Base-by-base conservation (phyloP, 2,329 filamentous ascomycete genomes). In the Zymoseptoria brevis region DNA sequence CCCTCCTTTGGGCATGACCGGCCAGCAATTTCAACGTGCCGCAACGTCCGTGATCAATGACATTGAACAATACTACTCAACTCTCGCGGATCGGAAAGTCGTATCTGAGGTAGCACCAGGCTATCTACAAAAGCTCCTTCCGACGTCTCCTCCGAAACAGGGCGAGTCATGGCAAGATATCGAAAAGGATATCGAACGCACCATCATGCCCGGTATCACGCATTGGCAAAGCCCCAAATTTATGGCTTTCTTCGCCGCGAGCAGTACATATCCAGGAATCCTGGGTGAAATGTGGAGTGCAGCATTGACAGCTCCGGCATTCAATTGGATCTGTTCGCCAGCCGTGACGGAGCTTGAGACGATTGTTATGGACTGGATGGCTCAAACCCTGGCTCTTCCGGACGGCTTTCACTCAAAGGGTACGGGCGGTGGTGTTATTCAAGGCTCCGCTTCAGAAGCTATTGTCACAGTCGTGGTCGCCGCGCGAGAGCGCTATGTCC, bases 251-350 rank as follows among this genome's bases (percentile, higher is more conserved):
- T 97, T 94, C 76, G 89, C 93, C 1, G 90, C 90, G 54, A 86
- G 84, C 22, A 86, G 87, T 56, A 89, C 87, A 41, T 96, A 87
- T 71, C 91, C 93, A 0, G 84, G 86, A 26, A 93, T 96, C 73
- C 81, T 97, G 9, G 93, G 90, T 19, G 93, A 97, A 76, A 86
- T 97, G 78, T 97, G 96, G 79, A 90, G 86, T 50, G 87, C 89
- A 4, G 88, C 90, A 6, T 92, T 96, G 75, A 94, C 86, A 11
- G 89, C 89, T 16, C 90, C 93, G 1, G 90, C 90, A 48, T 97
- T 97, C 80, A 97, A 97, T 76, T 97, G 93, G 93, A 86, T 96
- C 64, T 96, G 93, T 76, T 91, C 87, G 5, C 93, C 93, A 0
- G 91, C 89, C 6, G 87, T 94, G 19, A 97, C 93, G 0, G 93